Base-by-base conservation (phyloP, 345 rosid genomes). In the Dipteronia dyeriana region DNA sequence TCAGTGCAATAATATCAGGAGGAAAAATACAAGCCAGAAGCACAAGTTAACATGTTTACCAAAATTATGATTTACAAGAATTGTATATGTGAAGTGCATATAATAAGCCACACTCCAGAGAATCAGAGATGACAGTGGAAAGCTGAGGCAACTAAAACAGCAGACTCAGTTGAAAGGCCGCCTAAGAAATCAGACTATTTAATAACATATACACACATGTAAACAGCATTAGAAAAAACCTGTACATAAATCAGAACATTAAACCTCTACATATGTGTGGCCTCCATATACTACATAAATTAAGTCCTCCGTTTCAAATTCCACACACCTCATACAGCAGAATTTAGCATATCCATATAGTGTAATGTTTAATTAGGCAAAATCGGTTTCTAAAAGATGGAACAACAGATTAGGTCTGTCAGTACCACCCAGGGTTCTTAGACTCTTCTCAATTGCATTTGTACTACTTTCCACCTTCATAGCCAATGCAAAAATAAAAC, bases 1-100 rank as follows among this genome's bases (percentile, higher is more conserved):
- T 56, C 61, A 56, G 61, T n/a, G 54, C 61, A 56, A 56, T n/a
- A 56, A 56, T 56, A 56, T 56, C 61, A 56, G 61, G 61, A 49
- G 61, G n/a, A 56, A 51, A 70, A 70, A 17, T 70, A 70, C 38
- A 53, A 17, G 41, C 7, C 3, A 56, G 1, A 71, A 26, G 20
- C 39, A 71, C 29, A 14, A 61, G n/a, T 61, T 25, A 20, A 34
- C 65, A 57, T 62, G 26, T 22, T 53, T 22, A 60, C 38, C 56
- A 51, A 73, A 59, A 2, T 31, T 38, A 20, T 6, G n/a, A 57
- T 31, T 23, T n/a, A 59, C 22, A 39, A 57, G 65, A 72, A n/a
- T 57, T 60, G 26, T 3, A 9, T n/a, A 29, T n/a, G 57, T 22
- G 61, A 34, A 34, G 49, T 31, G 16, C 19, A 26, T 19, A 39